phyloP scores from a whole-genome alignment of 352 stramenopile species.

The Globisporangium ultimum region DNA sequence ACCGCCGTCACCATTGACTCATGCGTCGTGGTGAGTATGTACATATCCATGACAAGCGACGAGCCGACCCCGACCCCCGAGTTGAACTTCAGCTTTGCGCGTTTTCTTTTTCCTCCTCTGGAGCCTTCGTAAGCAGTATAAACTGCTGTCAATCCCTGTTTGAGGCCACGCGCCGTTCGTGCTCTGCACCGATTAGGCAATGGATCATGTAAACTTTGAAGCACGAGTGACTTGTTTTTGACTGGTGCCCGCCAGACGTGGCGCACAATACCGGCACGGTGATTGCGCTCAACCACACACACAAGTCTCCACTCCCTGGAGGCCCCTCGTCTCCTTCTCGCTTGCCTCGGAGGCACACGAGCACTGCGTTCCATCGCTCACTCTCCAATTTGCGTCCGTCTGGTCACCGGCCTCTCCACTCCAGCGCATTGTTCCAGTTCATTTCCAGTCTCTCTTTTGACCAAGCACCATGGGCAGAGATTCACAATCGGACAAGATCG shows the following conservation, averaged over 20 bases:
- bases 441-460: background rate
- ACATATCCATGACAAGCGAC: background rate
- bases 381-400: constrained; percentile 1
- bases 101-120: background rate
- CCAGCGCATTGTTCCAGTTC: background rate
- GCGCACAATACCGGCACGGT: too few relatives aligned
- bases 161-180: too few relatives aligned
- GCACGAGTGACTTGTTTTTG: too few relatives aligned
- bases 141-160: background rate
- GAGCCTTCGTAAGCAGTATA: background rate
- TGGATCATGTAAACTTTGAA: too few relatives aligned
- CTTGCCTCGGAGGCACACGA: background rate
- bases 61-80: background rate
- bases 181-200: too few relatives aligned
- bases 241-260: too few relatives aligned
- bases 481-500: constrained; percentile 3
- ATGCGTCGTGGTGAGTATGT: too few relatives aligned
- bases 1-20: too few relatives aligned
- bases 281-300: too few relatives aligned
- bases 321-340: background rate
- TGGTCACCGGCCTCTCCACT: background rate
- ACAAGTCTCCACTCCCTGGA: background rate
- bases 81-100: background rate
- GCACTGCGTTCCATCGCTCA: background rate
- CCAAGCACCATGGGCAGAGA: constrained; percentile 5